Percentiles rank a stretch among this genome's conserved stretches.
phyloP scores from a whole-genome alignment of 805 yeast species.

The Saturnispora besseyi region DNA sequence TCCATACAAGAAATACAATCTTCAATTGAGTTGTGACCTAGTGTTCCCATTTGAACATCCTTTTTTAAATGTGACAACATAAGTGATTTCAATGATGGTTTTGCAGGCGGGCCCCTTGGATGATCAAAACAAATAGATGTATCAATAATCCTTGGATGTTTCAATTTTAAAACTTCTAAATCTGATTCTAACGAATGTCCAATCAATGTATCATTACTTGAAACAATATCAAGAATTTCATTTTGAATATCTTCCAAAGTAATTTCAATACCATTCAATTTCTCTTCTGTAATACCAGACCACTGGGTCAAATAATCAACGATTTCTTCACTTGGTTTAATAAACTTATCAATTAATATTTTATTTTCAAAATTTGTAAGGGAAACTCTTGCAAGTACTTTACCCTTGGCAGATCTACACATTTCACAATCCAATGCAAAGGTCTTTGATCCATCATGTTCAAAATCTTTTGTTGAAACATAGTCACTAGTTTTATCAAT shows the following conservation, averaged over 20 bases:
- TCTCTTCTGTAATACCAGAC: constrained; percentile 79
- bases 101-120: constrained; percentile 72
- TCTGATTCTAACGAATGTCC: constrained; percentile 92
- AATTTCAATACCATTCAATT: constrained; percentile 52
- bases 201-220: constrained; percentile 55
- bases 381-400: constrained; percentile 70
- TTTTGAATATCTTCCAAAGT: constrained; percentile 61
- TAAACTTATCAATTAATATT: constrained; percentile 61
- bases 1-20: constrained; percentile 79
- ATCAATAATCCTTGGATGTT: constrained; percentile 72
- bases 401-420: constrained; percentile 57
- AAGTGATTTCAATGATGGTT: constrained; percentile 71
- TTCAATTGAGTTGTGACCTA: constrained; percentile 80
- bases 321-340: constrained; percentile 68
- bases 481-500: constrained; percentile 28
- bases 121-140: constrained; percentile 74
- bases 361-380: constrained; percentile 54
- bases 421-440: constrained; percentile 93
- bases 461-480: constrained; percentile 45
- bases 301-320: constrained; percentile 73
- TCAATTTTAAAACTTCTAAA: constrained; percentile 55
- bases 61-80: constrained; percentile 45
- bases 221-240: constrained; percentile 38
- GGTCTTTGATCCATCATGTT: constrained; percentile 51
- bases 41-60: constrained; percentile 54